phyloP scores from a whole-genome alignment of 192 early-diverging fungal species.

The Podila epigama region DNA sequence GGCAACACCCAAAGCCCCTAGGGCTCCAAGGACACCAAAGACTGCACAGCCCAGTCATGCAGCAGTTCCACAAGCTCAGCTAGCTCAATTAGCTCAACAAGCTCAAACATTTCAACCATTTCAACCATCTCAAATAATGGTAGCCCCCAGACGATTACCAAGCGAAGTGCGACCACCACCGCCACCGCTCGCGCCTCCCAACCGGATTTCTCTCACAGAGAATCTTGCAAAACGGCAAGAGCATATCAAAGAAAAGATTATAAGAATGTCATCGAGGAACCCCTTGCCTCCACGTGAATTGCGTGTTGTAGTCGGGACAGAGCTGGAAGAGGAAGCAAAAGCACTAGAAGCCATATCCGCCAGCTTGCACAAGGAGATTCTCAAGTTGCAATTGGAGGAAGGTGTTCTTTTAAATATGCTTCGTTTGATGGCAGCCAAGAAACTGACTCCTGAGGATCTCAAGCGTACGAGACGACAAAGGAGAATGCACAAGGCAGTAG shows the following conservation, averaged over 20 bases:
- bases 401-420: slow-evolving; percentile 37
- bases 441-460: slow-evolving; percentile 13
- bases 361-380: slow-evolving; percentile 23
- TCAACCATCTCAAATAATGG: too few species aligned
- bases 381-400: slow-evolving; percentile 41
- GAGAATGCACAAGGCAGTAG: neutral
- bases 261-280: neutral
- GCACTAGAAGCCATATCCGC: neutral
- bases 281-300: slow-evolving; percentile 26
- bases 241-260: neutral
- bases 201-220: slow-evolving; percentile 1
- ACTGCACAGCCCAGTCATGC: neutral
- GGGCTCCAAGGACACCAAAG: neutral
- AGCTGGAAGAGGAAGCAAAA: slow-evolving; percentile 17
- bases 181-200: neutral
- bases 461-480: neutral
- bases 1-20: neutral
- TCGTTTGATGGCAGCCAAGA: neutral
- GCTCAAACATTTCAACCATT: too few species aligned
- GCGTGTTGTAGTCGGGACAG: slow-evolving; percentile 8
- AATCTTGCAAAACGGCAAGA: slow-evolving; percentile 10
- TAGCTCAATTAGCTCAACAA: too few species aligned
- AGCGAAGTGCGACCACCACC: neutral
- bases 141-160: too few species aligned
- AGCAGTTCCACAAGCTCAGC: too few species aligned